These are phyloP conservation scores for Coemansia brasiliensis DNA, from an alignment of 192 early-diverging fungal genomes.

Conservation along the genomic window DNA sequence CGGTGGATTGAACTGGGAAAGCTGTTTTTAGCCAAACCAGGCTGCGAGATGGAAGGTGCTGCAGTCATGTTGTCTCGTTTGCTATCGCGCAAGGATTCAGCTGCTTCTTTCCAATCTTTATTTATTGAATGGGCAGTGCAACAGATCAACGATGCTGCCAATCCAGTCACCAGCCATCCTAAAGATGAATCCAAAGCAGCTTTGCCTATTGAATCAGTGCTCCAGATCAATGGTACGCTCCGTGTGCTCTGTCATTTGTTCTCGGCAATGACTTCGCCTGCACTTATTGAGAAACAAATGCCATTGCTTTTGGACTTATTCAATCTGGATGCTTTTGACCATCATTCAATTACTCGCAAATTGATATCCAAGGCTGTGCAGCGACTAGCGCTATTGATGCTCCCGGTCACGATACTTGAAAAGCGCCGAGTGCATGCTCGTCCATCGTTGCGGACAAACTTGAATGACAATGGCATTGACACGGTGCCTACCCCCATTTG, in stretches of 20 bases:
- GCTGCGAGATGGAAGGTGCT: slow-evolving; percentile 87
- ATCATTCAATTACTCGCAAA: slow-evolving; percentile 78
- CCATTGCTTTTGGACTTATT: slow-evolving; percentile 36
- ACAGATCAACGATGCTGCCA: slow-evolving; percentile 26
- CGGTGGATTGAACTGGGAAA: slow-evolving; percentile 70
- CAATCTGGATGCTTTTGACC: slow-evolving; percentile 54
- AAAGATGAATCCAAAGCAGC: background rate
- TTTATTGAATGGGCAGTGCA: slow-evolving; percentile 73
- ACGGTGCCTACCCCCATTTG: background rate
- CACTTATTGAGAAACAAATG: slow-evolving; percentile 12
- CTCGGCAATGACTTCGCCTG: slow-evolving; percentile 33
- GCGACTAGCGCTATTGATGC: slow-evolving; percentile 75
- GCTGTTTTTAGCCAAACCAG: slow-evolving; percentile 64
- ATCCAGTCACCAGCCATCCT: slow-evolving; percentile 11
- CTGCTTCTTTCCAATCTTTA: slow-evolving; percentile 55
- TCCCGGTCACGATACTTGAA: slow-evolving; percentile 66
- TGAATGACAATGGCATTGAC: slow-evolving; percentile 3
- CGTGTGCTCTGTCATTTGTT: slow-evolving; percentile 49
- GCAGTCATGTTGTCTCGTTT: slow-evolving; percentile 80
- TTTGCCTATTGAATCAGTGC: slow-evolving; percentile 24
- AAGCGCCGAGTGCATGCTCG: slow-evolving; percentile 64
- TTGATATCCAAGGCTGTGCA: slow-evolving; percentile 80
- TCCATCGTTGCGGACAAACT: slow-evolving; percentile 21
- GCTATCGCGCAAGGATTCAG: slow-evolving; percentile 79
- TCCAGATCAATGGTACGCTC: slow-evolving; percentile 42